Evolutionary conservation across 2,329 filamentous ascomycete genomes (phyloP), one percentile per base, ranked within the genome.

Genomic region (Penicillium glabrum): DNA sequence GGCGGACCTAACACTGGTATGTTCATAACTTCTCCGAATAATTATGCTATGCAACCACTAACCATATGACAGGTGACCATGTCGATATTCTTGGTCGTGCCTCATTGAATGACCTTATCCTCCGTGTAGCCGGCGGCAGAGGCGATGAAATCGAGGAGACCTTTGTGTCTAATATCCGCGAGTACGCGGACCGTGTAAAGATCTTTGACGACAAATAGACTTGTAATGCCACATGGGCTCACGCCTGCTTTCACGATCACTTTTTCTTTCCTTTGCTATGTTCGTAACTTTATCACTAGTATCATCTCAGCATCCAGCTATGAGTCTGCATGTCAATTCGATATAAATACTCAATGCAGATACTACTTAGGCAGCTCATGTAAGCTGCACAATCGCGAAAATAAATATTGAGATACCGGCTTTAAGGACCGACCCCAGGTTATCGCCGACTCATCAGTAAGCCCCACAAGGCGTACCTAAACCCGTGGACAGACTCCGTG

Each of bases 21-120:
- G 72, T 70, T 27, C 27, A n/a, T 39, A 39, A 11, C 0, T 9
- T 86, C 0, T 84, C 29, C 23, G 26, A 24, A n/a, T 27, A 16
- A 86, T 0, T 84, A 85, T 24, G 9, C 1, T 19, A n/a, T 26
- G 39, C 26, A 16, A 21, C 16, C 48, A 45, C 51, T 56, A 49
- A 49, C 46, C 19, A 48, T 26, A 48, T 3, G 3, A 33, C 23
- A 59, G 93, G 92, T 14, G 95, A 99, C 70, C 95, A 99, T 70
- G 95, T 99, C 50, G 95, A 99, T 71, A 99, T 99, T 57, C 81
- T 99, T 3, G 95, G 95, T 1, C 82, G 95, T 29, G 87, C 92
- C 64, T 91, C 86, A 31, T 81, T 99, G 26, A 99, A 99, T 68
- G 95, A 99, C 74, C 78, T 98, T 49, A 89, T 99, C 47, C 75